Conservation (phyloP, 805 yeast species). For the Ogataea saltuana region DNA sequence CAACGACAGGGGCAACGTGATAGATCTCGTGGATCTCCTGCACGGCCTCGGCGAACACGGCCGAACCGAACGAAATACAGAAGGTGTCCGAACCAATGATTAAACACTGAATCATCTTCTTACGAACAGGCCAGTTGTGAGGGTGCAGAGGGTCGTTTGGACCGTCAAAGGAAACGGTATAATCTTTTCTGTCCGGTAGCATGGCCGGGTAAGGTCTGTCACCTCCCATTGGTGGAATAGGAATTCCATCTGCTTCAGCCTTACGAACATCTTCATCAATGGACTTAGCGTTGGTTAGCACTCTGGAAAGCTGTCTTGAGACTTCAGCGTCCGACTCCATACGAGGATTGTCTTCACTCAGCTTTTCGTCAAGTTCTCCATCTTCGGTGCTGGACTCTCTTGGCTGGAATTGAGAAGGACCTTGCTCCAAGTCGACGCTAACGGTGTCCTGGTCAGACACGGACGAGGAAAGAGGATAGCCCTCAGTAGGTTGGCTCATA, state of each 20-base stretch:
- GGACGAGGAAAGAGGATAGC: slow-evolving; percentile 1
- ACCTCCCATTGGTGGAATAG: slow-evolving; percentile 65
- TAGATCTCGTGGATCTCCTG: slow-evolving; percentile 48
- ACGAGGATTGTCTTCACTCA: slow-evolving; percentile 6
- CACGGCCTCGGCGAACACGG: slow-evolving; percentile 72
- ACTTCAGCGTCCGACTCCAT: slow-evolving; percentile 22
- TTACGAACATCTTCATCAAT: slow-evolving; percentile 32
- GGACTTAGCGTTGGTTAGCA: slow-evolving; percentile 41
- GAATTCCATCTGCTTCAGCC: slow-evolving; percentile 36
- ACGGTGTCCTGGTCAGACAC: slow-evolving; percentile 12
- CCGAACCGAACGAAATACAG: slow-evolving; percentile 72
- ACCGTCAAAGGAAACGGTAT: slow-evolving; percentile 74
- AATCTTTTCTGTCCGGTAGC: slow-evolving; percentile 54
- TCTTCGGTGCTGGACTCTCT: slow-evolving; percentile 4
- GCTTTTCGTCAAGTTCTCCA: slow-evolving; percentile 4
- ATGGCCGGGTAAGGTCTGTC: slow-evolving; percentile 62
- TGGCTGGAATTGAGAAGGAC: slow-evolving; percentile 15
- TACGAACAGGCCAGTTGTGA: slow-evolving; percentile 64
- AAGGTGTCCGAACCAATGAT: slow-evolving; percentile 51
- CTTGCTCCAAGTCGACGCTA: slow-evolving; percentile 7
- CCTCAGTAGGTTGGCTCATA: background rate
- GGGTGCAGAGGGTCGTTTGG: slow-evolving; percentile 80
- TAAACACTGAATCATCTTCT: slow-evolving; percentile 47
- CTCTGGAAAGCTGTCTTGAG: slow-evolving; percentile 38
- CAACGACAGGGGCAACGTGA: slow-evolving; percentile 66